Conservation (phyloP, 148 eudicot species). For the Rhododendron mucronatum region DNA sequence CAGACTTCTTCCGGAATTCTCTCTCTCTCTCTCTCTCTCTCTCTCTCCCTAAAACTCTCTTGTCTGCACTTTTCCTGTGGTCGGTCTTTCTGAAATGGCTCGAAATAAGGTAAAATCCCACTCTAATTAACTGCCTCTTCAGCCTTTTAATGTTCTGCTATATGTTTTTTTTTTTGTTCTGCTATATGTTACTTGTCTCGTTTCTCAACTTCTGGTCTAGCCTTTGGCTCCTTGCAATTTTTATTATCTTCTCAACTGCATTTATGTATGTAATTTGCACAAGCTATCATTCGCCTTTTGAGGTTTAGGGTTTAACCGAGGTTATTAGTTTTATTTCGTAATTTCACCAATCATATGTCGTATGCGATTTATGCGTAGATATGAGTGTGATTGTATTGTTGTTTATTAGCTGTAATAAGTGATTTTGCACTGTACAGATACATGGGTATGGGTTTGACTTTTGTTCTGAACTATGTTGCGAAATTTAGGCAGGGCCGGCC, state of each 20-base stretch:
- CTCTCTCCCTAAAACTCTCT: neutral
- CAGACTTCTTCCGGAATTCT: conserved; percentile 18
- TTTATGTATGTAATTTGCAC: neutral
- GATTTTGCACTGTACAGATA: neutral
- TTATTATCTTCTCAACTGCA: neutral
- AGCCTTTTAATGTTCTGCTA: neutral
- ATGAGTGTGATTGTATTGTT: too few relatives aligned
- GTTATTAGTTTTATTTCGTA: neutral
- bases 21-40: neutral
- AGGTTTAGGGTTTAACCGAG: neutral
- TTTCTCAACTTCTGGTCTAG: neutral
- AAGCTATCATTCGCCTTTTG: neutral
- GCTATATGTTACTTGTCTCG: neutral
- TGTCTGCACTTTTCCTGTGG: neutral
- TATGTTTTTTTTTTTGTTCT: neutral
- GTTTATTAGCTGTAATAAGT: neutral
- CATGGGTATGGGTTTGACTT: neutral
- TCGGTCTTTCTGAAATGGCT: conserved; percentile 34
- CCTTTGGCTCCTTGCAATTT: neutral
- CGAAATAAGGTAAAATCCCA: conserved; percentile 52
- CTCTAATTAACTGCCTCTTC: neutral
- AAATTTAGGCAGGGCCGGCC: neutral
- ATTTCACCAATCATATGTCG: neutral
- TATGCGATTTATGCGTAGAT: neutral
- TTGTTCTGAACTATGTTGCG: neutral